Evolutionary conservation across 164 flowering plant species (phyloP).

Genomic region (Annona squamosa): DNA sequence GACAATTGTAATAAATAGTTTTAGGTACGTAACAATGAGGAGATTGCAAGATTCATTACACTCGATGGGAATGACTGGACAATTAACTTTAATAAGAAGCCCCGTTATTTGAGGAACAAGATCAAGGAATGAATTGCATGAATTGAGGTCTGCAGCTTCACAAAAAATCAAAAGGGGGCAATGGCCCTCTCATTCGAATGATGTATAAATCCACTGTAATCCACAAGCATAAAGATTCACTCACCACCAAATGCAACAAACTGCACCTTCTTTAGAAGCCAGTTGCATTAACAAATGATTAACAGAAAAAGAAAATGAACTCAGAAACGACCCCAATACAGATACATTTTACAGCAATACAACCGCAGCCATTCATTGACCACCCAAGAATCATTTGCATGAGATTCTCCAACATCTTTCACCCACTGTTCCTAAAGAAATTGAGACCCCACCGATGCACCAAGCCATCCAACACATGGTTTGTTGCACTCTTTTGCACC

Average conservation of each 20-base stretch:
- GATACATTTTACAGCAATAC: neutral
- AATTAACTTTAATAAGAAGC: too few relatives aligned
- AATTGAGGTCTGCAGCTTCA: neutral
- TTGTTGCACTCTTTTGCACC: slow-evolving; percentile 48
- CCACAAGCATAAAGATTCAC: too few relatives aligned
- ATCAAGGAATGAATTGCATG: too few relatives aligned
- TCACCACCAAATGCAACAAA: neutral
- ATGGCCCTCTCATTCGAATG: neutral
- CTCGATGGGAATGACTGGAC: too few relatives aligned
- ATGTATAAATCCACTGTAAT: too few relatives aligned
- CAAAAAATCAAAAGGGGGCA: neutral
- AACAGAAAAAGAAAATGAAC: too few relatives aligned
- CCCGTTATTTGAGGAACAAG: too few relatives aligned
- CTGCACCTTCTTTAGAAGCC: neutral
- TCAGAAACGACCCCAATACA: neutral
- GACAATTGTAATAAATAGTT: too few relatives aligned
- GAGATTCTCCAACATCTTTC: slow-evolving; percentile 3
- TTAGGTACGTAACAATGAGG: too few relatives aligned
- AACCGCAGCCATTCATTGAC: neutral
- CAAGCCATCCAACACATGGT: slow-evolving; percentile 62
- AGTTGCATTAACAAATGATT: neutral
- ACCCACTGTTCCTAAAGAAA: slow-evolving; percentile 52
- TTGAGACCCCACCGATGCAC: slow-evolving; percentile 78
- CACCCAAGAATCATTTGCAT: slow-evolving; percentile 6
- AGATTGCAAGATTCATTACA: too few relatives aligned